A percentile compares a stretch with the other conserved stretches of the same genome.
These are phyloP conservation scores for Alternaria gaisen DNA, from an alignment of 2,329 filamentous ascomycete genomes.

Conservation along the genomic window DNA sequence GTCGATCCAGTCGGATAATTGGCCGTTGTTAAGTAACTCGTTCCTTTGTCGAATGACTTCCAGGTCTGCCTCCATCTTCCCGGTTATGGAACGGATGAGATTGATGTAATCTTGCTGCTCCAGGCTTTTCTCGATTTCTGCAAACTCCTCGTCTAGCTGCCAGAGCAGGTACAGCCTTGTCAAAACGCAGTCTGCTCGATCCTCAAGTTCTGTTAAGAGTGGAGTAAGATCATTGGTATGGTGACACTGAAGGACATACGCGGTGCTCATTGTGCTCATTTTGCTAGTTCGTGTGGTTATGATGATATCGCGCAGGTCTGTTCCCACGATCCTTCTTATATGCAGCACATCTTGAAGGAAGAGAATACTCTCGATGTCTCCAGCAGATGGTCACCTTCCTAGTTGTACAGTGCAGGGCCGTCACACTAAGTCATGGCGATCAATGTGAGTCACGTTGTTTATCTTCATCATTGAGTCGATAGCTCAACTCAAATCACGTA, in stretches of 20 bases:
- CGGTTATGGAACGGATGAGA: not conserved
- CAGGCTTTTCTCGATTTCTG: not conserved
- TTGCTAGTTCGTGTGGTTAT: not conserved
- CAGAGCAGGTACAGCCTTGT: slow-evolving; percentile 11
- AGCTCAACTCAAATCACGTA: not conserved
- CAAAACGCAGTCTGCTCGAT: slow-evolving; percentile 7
- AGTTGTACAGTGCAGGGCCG: not conserved
- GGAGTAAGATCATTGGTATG: not conserved
- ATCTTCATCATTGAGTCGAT: not conserved
- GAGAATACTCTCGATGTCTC: not conserved
- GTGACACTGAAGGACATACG: not conserved
- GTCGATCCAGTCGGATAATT: slow-evolving; percentile 8
- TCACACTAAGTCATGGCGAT: not conserved
- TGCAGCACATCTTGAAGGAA: not conserved
- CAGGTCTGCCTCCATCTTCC: slow-evolving; percentile 12
- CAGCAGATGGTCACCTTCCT: not conserved
- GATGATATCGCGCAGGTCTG: not conserved
- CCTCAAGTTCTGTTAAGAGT: slow-evolving; percentile 6
- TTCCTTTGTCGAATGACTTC: slow-evolving; percentile 1
- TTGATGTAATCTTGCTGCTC: slow-evolving; percentile 9
- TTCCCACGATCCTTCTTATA: not conserved
- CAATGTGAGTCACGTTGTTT: not conserved
- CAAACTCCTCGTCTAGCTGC: not conserved
- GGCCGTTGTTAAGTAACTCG: slow-evolving; percentile 7
- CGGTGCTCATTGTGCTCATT: not conserved